Evolutionary conservation across 495 filamentous ascomycete genomes (phyloP), one percentile per base, ranked within the genome.

Genomic region (Lophiotrema nucula): DNA sequence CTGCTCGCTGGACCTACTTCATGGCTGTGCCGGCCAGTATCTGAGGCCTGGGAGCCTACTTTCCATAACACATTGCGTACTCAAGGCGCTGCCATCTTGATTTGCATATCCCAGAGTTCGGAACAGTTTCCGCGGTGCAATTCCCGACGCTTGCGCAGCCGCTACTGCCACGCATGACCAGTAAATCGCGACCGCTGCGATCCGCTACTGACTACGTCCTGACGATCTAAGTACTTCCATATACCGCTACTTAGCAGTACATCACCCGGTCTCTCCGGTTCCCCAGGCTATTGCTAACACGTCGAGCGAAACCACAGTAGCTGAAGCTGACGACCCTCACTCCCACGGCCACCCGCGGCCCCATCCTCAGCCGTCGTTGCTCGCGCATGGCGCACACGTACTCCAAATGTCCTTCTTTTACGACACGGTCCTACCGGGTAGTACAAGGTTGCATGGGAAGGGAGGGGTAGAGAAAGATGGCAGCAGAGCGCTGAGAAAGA

Each of bases 321-420:
- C n/a, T n/a, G n/a, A n/a, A n/a, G n/a, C n/a, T n/a, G n/a, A n/a
- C n/a, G n/a, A n/a, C n/a, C n/a, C n/a, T n/a, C 37, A 45, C 43
- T n/a, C 13, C n/a, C 31, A 16, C 39, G 61, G 61, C 55, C 61
- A 59, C 55, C 42, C 50, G 52, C 61, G 61, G 61, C 61, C 53
- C 13, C 24, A 16, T 10, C 22, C 55, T 13, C 22, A 58, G 28
- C 59, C 43, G 24, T 43, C 23, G 16, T 31, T 24, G 25, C 47
- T n/a, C 37, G 60, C 65, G 48, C 45, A 68, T 68, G 65, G 65
- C 65, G 47, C 13, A 38, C 47, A 25, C 25, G 24, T 46, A n/a
- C 41, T 54, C n/a, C 41, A 43, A 15, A 68, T 68, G 66, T 68
- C 66, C 38, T 66, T 68, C 38, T 42, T 68, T 44, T 56, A 38